Percentiles rank a stretch among this genome's conserved stretches.
Evolutionary conservation across 208 protist genomes (phyloP).

Genomic region (Trichomonas gallinae): DNA sequence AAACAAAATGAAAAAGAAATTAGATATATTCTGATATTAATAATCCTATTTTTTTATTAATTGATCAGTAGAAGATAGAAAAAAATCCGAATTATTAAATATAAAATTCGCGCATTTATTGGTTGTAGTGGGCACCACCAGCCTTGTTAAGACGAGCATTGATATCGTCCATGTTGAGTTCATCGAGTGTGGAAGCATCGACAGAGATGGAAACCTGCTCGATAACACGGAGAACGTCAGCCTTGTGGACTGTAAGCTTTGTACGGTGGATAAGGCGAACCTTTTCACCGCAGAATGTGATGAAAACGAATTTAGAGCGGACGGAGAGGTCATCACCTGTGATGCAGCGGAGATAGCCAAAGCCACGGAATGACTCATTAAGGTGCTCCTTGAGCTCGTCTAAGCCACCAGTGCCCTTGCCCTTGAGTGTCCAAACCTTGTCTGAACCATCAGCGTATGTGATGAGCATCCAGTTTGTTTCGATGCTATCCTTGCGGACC

Average conservation of each 20-base stretch:
- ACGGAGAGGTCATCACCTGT: background rate
- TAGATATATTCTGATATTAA: too few relatives aligned
- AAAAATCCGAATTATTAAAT: background rate
- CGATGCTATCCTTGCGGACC: background rate
- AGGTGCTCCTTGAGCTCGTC: background rate
- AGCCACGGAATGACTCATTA: background rate
- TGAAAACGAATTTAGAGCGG: constrained; percentile 8
- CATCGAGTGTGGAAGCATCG: background rate
- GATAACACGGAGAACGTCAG: background rate
- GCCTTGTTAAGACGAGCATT: background rate
- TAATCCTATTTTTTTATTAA: too few relatives aligned
- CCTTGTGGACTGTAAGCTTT: background rate
- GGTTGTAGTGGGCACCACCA: background rate
- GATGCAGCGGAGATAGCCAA: background rate
- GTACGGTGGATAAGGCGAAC: background rate
- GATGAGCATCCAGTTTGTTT: background rate
- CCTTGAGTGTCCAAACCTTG: background rate
- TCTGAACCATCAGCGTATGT: background rate
- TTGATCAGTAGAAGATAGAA: too few relatives aligned
- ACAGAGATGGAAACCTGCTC: background rate
- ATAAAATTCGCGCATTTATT: background rate
- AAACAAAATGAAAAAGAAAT: too few relatives aligned
- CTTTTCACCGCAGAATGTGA: background rate
- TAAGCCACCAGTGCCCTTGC: background rate
- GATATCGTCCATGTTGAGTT: background rate